A percentile compares a stretch with the other conserved stretches of the same genome.
Evolutionary conservation across 345 rosid species (phyloP).

Genomic region (Pseudoturritis turrita): DNA sequence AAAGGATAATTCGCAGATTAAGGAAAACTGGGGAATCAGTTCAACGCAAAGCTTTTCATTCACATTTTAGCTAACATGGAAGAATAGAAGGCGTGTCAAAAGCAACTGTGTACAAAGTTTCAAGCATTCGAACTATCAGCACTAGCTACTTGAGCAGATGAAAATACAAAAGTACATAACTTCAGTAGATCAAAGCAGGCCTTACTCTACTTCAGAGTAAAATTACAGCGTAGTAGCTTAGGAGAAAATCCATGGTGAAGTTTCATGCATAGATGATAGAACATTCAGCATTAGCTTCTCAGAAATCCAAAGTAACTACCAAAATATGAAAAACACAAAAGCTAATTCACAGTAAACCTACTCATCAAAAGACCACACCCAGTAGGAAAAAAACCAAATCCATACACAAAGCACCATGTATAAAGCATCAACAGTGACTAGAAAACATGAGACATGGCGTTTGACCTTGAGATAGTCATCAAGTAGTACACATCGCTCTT

Average conservation of each 20-base stretch:
- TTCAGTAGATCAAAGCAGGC: slow-evolving; percentile 10
- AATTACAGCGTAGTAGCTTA: not conserved
- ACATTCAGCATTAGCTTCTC: slow-evolving; percentile 3
- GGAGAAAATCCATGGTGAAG: not conserved
- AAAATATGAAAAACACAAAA: slow-evolving; percentile 9
- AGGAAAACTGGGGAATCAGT: slow-evolving; percentile 7
- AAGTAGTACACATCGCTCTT: slow-evolving; percentile 86
- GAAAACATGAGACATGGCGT: slow-evolving; percentile 11
- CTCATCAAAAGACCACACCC: not conserved
- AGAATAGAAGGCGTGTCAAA: slow-evolving; percentile 1
- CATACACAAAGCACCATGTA: not conserved
- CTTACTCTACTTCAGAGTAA: slow-evolving; percentile 3
- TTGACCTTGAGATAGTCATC: slow-evolving; percentile 84
- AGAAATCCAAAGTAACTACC: slow-evolving; percentile 3
- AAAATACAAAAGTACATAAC: not conserved
- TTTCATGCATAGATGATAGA: not conserved
- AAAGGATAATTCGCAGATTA: slow-evolving; percentile 8
- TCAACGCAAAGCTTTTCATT: slow-evolving; percentile 2
- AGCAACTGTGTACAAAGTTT: not conserved
- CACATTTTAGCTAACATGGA: slow-evolving; percentile 6
- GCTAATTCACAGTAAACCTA: slow-evolving; percentile 2
- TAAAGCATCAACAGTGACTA: slow-evolving; percentile 13
- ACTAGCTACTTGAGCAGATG: not conserved
- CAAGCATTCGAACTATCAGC: slow-evolving; percentile 14
- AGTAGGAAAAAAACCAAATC: not conserved